A percentile compares a stretch with the other conserved stretches of the same genome.
phyloP scores from a whole-genome alignment of 2,329 filamentous ascomycete species.

The Kalmusia sp. region DNA sequence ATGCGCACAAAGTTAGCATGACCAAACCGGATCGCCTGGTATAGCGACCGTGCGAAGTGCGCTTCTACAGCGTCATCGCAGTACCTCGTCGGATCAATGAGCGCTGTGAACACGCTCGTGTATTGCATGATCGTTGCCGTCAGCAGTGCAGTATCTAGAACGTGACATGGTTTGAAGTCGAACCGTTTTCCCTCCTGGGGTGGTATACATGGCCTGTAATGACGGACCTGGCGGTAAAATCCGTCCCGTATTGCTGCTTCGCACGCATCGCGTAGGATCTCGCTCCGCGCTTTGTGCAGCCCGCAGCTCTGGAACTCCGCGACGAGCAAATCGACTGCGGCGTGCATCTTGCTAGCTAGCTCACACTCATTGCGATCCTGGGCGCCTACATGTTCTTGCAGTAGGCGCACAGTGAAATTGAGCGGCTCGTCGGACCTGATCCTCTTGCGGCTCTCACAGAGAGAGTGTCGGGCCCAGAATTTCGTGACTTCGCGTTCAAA shows the following conservation, averaged over 20 bases:
- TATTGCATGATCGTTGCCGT: not conserved
- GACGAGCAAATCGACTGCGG: slow-evolving; percentile 1
- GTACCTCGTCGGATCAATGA: not conserved
- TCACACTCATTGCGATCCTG: not conserved
- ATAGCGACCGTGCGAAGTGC: not conserved
- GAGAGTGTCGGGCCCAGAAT: not conserved
- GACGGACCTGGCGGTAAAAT: not conserved
- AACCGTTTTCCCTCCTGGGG: not conserved
- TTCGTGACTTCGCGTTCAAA: slow-evolving; percentile 1
- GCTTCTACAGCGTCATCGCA: not conserved
- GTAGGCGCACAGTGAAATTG: not conserved
- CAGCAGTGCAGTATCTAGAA: not conserved
- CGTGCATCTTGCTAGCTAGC: slow-evolving; percentile 3
- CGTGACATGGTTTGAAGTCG: not conserved
- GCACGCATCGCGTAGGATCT: not conserved
- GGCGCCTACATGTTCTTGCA: not conserved
- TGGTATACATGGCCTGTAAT: not conserved
- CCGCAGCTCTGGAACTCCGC: not conserved
- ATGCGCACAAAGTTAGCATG: not conserved
- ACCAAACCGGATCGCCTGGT: not conserved
- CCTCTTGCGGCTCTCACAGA: not conserved
- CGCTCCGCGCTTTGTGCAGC: not conserved
- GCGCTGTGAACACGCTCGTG: not conserved
- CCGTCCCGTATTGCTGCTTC: not conserved
- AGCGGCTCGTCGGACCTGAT: not conserved